Evolutionary conservation across 352 stramenopile genomes (phyloP).

Genomic region (Chrysophaeum taylorii): DNA sequence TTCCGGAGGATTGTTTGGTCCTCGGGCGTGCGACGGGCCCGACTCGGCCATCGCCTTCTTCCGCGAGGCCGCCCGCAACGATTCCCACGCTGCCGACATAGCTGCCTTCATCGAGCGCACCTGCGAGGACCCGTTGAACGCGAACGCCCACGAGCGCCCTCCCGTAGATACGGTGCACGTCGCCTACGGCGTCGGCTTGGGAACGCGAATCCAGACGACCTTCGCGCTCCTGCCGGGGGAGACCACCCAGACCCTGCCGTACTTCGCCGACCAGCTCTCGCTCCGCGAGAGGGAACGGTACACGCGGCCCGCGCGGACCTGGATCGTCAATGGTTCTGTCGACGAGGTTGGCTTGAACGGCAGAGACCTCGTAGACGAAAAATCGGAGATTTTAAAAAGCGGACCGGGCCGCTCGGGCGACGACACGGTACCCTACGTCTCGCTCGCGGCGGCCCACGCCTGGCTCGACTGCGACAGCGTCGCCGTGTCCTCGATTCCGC

Average conservation of each 20-base stretch:
- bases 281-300: too few relatives aligned
- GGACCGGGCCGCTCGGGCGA: not conserved
- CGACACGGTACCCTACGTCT: not conserved
- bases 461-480: not conserved
- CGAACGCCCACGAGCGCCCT: not conserved
- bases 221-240: not conserved
- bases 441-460: not conserved
- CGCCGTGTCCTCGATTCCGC: not conserved
- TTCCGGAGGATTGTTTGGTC: not conserved
- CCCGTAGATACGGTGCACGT: not conserved
- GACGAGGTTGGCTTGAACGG: not conserved
- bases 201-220: not conserved
- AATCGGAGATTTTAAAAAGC: not conserved
- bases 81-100: not conserved
- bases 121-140: not conserved
- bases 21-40: not conserved
- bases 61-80: not conserved
- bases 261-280: not conserved
- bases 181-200: not conserved
- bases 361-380: not conserved
- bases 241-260: not conserved
- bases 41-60: not conserved
- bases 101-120: not conserved
- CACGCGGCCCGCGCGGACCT: not conserved
- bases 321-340: not conserved